A percentile compares a stretch with the other conserved stretches of the same genome.
phyloP scores from a whole-genome alignment of 148 eudicot species.

The Bassia scoparia region DNA sequence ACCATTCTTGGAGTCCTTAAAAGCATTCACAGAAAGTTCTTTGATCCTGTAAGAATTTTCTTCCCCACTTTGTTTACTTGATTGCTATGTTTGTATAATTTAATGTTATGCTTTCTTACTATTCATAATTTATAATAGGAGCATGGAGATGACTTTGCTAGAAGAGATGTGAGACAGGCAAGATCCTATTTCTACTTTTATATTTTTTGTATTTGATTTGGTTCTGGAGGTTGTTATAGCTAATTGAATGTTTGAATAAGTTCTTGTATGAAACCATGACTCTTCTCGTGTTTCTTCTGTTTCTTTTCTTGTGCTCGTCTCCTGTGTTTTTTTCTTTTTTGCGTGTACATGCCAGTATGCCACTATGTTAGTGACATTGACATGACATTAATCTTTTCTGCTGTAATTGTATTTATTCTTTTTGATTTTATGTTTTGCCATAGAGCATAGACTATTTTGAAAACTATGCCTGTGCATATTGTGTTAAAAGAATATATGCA shows the following conservation, averaged over 20 bases:
- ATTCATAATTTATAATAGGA: conserved; percentile 35
- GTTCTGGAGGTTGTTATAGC: neutral
- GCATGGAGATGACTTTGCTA: conserved; percentile 36
- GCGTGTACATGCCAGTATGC: neutral
- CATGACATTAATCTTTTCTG: neutral
- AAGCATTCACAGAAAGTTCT: conserved; percentile 60
- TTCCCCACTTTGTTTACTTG: conserved; percentile 1
- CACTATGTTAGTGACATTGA: neutral
- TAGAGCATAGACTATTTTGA: too few relatives aligned
- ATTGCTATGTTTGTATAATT: too few relatives aligned
- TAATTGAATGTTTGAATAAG: neutral
- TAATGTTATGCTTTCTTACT: neutral
- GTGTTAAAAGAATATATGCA: too few relatives aligned
- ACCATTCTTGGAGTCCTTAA: conserved; percentile 63
- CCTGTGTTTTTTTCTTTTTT: neutral
- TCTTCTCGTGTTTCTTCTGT: neutral
- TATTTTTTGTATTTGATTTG: neutral
- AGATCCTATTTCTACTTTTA: conserved; percentile 1
- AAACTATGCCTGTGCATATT: too few relatives aligned
- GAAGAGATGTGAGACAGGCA: conserved; percentile 76
- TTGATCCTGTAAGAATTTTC: conserved; percentile 50
- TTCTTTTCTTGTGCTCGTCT: neutral
- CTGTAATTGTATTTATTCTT: too few relatives aligned
- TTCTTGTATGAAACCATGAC: neutral
- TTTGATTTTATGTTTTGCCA: too few relatives aligned